A percentile compares a stretch with the other conserved stretches of the same genome.
These are phyloP conservation scores for Singerocomus rubriflavus DNA, from an alignment of 1,284 basidiomycete genomes.

Conservation along the genomic window DNA sequence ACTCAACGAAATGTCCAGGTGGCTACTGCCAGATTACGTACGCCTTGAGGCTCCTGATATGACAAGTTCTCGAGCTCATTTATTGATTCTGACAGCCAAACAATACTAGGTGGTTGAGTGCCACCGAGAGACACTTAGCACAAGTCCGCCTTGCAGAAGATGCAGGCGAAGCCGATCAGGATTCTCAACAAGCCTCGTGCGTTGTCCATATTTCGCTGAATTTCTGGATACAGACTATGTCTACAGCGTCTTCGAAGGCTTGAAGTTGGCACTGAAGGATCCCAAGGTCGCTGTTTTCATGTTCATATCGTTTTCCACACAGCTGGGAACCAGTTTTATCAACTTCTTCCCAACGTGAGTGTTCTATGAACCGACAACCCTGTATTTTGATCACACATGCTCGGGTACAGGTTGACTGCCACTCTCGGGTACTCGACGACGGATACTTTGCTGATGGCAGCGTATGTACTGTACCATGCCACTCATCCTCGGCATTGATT, in stretches of 20 bases:
- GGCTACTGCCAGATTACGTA: constrained; percentile 54
- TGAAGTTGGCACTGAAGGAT: constrained; percentile 61
- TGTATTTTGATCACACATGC: neutral
- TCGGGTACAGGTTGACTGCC: constrained; percentile 46
- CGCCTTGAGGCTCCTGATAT: constrained; percentile 12
- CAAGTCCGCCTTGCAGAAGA: constrained; percentile 75
- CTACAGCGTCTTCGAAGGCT: constrained; percentile 47
- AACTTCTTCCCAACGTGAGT: constrained; percentile 72
- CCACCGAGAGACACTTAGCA: constrained; percentile 59
- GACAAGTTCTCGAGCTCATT: neutral
- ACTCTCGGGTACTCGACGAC: constrained; percentile 66
- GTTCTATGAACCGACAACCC: neutral
- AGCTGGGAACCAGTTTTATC: constrained; percentile 66
- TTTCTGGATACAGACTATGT: neutral
- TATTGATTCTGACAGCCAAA: constrained; percentile 41
- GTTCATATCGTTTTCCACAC: constrained; percentile 48
- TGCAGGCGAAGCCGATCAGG: constrained; percentile 65
- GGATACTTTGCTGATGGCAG: constrained; percentile 57
- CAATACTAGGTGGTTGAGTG: constrained; percentile 65
- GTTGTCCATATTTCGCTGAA: constrained; percentile 19
- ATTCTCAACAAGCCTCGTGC: constrained; percentile 52
- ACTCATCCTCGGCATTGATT: constrained; percentile 37
- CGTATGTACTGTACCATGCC: constrained; percentile 42
- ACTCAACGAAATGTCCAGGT: constrained; percentile 30
- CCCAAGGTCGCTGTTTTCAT: constrained; percentile 60